These are phyloP conservation scores for Mucor mucedo DNA, from an alignment of 371 early-diverging fungal genomes.

Conservation along the genomic window DNA sequence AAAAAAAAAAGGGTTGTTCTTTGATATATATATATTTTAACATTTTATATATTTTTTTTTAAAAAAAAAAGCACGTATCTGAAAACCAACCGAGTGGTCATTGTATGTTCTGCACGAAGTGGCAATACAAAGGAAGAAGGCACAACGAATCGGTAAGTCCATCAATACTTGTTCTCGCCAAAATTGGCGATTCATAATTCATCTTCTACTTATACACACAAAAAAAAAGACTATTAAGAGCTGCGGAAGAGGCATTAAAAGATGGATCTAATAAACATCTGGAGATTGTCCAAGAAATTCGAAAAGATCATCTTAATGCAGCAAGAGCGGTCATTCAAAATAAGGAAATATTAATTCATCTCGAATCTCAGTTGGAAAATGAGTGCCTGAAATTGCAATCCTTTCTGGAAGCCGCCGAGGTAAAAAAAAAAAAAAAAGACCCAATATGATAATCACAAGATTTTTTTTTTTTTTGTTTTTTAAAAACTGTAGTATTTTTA, in stretches of 20 bases:
- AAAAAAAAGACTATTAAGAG: slow-evolving; percentile 61
- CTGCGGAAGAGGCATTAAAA: slow-evolving; percentile 71
- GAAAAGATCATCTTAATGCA: slow-evolving; percentile 83
- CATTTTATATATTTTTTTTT: background rate
- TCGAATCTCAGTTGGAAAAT: slow-evolving; percentile 63
- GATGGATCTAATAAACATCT: slow-evolving; percentile 65
- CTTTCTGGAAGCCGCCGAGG: slow-evolving; percentile 93
- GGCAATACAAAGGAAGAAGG: slow-evolving; percentile 78
- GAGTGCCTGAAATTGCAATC: slow-evolving; percentile 81
- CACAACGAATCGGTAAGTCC: slow-evolving; percentile 69
- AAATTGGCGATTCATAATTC: background rate
- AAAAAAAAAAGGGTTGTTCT: background rate
- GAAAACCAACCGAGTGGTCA: slow-evolving; percentile 65
- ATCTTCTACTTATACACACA: background rate
- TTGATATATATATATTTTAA: background rate
- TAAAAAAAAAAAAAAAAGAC: slow-evolving; percentile 25
- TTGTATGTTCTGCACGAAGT: slow-evolving; percentile 87
- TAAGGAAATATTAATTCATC: slow-evolving; percentile 52
- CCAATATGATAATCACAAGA: slow-evolving; percentile 4
- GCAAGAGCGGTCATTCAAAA: slow-evolving; percentile 62
- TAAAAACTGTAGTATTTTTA: background rate
- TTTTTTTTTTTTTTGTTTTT: background rate
- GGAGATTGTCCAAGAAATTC: slow-evolving; percentile 85
- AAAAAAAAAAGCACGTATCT: slow-evolving; percentile 35
- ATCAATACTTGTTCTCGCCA: too few relatives aligned